Base-by-base conservation (phyloP, 1,284 basidiomycete species). In the Cutaneotrichosporon cavernicola region DNA sequence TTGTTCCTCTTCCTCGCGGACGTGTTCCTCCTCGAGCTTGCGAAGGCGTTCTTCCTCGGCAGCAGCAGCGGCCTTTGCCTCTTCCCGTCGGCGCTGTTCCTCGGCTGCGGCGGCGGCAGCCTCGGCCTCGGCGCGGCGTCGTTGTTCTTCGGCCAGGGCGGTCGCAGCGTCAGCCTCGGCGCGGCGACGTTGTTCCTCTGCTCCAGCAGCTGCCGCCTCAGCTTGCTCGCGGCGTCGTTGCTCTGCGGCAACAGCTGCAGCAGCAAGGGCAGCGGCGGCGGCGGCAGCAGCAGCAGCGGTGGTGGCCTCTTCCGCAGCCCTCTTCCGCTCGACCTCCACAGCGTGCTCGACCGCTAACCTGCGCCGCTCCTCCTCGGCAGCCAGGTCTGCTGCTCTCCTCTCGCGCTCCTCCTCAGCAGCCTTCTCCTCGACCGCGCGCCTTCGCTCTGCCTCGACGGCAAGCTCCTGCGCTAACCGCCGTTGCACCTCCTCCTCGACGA, bases 401-500 rank as follows among this genome's bases (percentile, higher is more conserved):
- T 46, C 43, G 43, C 43, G 43, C 43, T 46, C 43, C 16, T n/a
- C 43, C 43, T 46, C 43, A 7, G 43, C 43, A 16, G 43, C 43
- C 43, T n/a, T 16, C 6, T 18, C 43, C 43, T 46, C 43, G 5
- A 18, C 43, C 4, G 43, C 43, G 43, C 43, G 43, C 43, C 43
- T 46, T 18, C 18, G 18, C 43, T 46, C 43, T n/a, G 43, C 73
- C 52, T 78, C 74, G n/a, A 64, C 71, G 40, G 62, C 61, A 60
- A 65, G 67, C 62, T 75, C 74, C 32, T 65, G 62, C 64, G 75
- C 74, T 69, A 78, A 73, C 50, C 76, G 64, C 60, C 72, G 66
- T 52, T 72, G 69, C 62, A 77, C 76, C 61, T 78, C 75, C 49
- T 71, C 72, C 58, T 71, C 65, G 0, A 74, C 76, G 38, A 62